Evolutionary conservation across 148 eudicot genomes (phyloP).

Genomic region (Amaranthus cruentus): DNA sequence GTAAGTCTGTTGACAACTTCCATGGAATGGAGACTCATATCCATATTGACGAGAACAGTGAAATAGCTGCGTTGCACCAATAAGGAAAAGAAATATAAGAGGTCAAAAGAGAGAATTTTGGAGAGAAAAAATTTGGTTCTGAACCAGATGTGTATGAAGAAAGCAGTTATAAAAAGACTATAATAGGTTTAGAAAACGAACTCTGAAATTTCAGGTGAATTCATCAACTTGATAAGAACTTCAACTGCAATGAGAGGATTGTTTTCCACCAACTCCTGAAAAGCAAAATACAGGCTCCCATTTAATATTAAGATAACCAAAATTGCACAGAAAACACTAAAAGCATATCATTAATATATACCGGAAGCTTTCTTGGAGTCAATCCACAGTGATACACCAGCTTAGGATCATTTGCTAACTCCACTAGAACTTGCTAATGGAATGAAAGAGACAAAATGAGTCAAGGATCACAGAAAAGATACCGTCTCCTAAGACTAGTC

Average conservation of each 20-base stretch:
- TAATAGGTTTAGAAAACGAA: conserved; percentile 28
- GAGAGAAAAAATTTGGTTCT: background rate
- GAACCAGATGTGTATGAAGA: background rate
- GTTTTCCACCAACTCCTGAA: conserved; percentile 87
- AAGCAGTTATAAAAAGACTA: background rate
- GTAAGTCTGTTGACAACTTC: conserved; percentile 98
- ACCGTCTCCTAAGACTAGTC: background rate
- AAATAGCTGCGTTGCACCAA: conserved; percentile 55
- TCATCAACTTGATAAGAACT: conserved; percentile 84
- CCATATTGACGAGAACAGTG: conserved; percentile 91
- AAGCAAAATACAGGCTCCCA: conserved; percentile 17
- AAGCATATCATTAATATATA: conserved; percentile 22
- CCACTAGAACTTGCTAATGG: conserved; percentile 71
- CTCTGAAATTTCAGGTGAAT: conserved; percentile 87
- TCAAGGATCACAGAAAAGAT: background rate
- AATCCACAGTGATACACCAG: conserved; percentile 93
- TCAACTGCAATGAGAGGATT: conserved; percentile 98
- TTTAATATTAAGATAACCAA: background rate
- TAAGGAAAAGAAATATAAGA: conserved; percentile 2
- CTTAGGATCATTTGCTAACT: conserved; percentile 88
- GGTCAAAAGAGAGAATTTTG: background rate
- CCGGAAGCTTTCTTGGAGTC: conserved; percentile 94
- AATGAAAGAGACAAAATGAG: conserved; percentile 4
- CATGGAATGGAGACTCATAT: conserved; percentile 98
- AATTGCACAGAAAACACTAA: conserved; percentile 1